phyloP scores from a whole-genome alignment of 1,284 basidiomycete species.

The Kwoniella shivajii region DNA sequence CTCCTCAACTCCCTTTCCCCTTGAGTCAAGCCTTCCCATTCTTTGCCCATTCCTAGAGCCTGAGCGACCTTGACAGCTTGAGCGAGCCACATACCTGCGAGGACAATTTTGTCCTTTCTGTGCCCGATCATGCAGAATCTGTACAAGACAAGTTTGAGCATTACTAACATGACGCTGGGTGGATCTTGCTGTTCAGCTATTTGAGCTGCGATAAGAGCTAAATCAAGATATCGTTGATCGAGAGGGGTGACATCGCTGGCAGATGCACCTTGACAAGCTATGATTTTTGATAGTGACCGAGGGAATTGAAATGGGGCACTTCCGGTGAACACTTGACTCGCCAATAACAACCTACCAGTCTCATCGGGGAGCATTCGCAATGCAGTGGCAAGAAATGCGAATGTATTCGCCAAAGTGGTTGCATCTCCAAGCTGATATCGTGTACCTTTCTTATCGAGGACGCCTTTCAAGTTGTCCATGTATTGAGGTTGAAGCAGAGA shows the following conservation, averaged over 20 bases:
- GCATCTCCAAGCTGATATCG: conserved; percentile 43
- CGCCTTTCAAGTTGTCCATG: conserved; percentile 36
- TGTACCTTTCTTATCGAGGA: conserved; percentile 31
- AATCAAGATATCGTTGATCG: conserved; percentile 49
- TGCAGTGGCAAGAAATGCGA: conserved; percentile 41
- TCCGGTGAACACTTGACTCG: conserved; percentile 17
- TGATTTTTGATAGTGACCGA: conserved; percentile 25
- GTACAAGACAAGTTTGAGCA: conserved; percentile 46
- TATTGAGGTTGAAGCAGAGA: conserved; percentile 46
- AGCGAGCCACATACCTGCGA: conserved; percentile 41
- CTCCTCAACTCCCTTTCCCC: conserved; percentile 47
- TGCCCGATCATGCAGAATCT: conserved; percentile 39
- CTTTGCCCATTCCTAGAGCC: conserved; percentile 45
- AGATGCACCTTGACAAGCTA: conserved; percentile 22
- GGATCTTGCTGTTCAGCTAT: conserved; percentile 43
- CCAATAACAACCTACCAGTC: conserved; percentile 43
- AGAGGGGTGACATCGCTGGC: conserved; percentile 39
- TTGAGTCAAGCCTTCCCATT: conserved; percentile 46
- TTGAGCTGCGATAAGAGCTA: conserved; percentile 38
- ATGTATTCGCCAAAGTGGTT: conserved; percentile 45
- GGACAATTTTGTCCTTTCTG: conserved; percentile 29
- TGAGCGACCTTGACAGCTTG: conserved; percentile 50
- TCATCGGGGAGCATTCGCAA: conserved; percentile 48
- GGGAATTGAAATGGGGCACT: conserved; percentile 11
- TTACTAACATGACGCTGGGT: conserved; percentile 46